Evolutionary conservation across 2,329 filamentous ascomycete species (phyloP).

Genomic region (Dactylellina sp.): DNA sequence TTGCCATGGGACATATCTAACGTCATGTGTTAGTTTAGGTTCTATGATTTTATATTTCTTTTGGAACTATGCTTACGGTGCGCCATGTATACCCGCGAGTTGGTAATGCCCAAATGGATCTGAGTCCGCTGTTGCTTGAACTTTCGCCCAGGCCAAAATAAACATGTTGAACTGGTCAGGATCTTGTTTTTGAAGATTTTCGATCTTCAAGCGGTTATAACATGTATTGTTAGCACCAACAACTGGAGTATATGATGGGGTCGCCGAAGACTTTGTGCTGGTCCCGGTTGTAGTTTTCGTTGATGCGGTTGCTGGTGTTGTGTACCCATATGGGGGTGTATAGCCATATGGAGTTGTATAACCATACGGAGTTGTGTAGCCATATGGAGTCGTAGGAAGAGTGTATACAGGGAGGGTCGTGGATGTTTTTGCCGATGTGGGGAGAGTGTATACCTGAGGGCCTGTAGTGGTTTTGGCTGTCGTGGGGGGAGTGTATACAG

Average conservation of each 20-base stretch:
- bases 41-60: too few species aligned
- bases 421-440: conserved; percentile 24
- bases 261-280: conserved; percentile 30
- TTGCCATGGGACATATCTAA: conserved; percentile 52
- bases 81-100: conserved; percentile 58
- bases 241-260: conserved; percentile 46
- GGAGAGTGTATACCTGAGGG: background rate
- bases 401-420: conserved; percentile 6
- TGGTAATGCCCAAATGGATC: conserved; percentile 57
- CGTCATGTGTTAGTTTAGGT: conserved; percentile 3
- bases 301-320: conserved; percentile 20
- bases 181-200: conserved; percentile 39
- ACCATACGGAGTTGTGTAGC: conserved; percentile 7
- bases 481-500: conserved; percentile 32
- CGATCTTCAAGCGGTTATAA: conserved; percentile 54
- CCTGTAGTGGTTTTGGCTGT: background rate
- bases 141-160: conserved; percentile 55
- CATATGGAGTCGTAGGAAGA: conserved; percentile 2
- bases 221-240: conserved; percentile 51
- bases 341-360: conserved; percentile 26
- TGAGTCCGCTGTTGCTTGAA: conserved; percentile 57
- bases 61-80: conserved; percentile 35
- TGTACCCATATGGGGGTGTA: conserved; percentile 40
- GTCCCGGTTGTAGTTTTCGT: conserved; percentile 13
- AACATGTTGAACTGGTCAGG: conserved; percentile 59